Base-by-base conservation (phyloP, 768 basidiomycete species). In the Trametes elegans region DNA sequence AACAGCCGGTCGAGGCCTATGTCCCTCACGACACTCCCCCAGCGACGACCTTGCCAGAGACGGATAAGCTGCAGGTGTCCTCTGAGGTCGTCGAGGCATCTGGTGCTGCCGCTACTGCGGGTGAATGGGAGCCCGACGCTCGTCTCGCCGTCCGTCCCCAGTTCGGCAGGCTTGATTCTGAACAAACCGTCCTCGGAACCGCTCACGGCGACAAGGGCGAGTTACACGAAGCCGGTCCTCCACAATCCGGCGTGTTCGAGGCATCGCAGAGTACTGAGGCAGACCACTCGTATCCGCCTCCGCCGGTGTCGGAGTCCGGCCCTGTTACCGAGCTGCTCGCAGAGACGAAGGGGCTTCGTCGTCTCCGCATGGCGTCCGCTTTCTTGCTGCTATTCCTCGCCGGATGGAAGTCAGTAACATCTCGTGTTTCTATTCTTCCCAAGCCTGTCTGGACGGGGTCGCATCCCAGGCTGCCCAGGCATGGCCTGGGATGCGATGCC, bases 331-430 rank as follows among this genome's bases (percentile, higher is more conserved):
- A 47, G 14, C 39, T 41, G 14, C 36, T 57, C 3, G 28, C 23
- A 2, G 60, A 61, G 19, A 55, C 55, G 11, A 58, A 48, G 38
- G 43, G 18, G 5, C 36, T 60, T 6, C 62, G 59, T 6, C 55
- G 53, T 16, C 38, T 65, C 5, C 62, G 64, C n/a, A 64, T 64
- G 62, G 16, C 38, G 13, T 59, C 65, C 2, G 58, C 63, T 3
- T 64, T 64, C 44, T 27, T 49, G 26, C 54, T 63, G 3, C 59
- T 67, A 28, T 67, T 67, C 26, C 57, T 67, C 1, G 66, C 64
- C 9, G 66, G 66, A 2, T 67, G 63, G 64, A 67, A 67, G 66
- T 67, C 26, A 60, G 64, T 55, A 10, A 7, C 3, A 18, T 26
- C 16, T 54, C 21, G 0, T 48, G 18, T 5, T 42, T 32, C 39